A percentile compares a stretch with the other conserved stretches of the same genome.
Evolutionary conservation across 2,329 filamentous ascomycete species (phyloP).

Genomic region (Zasmidium citrigriseum): DNA sequence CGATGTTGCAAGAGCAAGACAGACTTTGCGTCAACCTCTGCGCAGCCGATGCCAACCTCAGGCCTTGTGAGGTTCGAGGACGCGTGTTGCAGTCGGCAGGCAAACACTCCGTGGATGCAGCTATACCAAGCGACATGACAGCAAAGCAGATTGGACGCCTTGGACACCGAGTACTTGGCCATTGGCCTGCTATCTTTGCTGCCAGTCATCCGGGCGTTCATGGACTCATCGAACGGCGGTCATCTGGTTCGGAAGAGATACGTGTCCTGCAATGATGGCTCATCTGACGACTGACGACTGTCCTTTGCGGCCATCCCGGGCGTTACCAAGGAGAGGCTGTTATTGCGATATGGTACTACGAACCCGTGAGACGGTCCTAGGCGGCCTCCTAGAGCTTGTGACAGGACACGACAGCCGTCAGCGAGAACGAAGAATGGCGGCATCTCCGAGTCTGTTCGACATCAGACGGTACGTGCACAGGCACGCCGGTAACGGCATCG

Average conservation of each 20-base stretch:
- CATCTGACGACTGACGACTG: not conserved
- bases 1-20: not conserved
- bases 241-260: not conserved
- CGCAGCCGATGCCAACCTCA: not conserved
- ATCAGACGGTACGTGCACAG: no score
- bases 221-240: not conserved
- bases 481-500: no score
- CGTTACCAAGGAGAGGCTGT: not conserved
- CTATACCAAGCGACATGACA: not conserved
- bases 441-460: no score
- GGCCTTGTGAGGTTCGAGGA: not conserved
- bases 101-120: not conserved
- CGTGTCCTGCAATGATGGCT: not conserved
- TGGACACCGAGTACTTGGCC: not conserved
- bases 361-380: no score
- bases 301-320: not conserved
- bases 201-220: not conserved
- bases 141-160: not conserved
- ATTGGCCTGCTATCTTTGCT: not conserved
- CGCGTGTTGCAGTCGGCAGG: not conserved
- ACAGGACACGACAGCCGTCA: no score
- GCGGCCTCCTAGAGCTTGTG: no score
- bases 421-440: no score
- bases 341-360: not conserved
- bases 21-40: not conserved